These are phyloP conservation scores for Platanthera guangdongensis DNA, from an alignment of 106 monocot genomes.

Conservation along the genomic window DNA sequence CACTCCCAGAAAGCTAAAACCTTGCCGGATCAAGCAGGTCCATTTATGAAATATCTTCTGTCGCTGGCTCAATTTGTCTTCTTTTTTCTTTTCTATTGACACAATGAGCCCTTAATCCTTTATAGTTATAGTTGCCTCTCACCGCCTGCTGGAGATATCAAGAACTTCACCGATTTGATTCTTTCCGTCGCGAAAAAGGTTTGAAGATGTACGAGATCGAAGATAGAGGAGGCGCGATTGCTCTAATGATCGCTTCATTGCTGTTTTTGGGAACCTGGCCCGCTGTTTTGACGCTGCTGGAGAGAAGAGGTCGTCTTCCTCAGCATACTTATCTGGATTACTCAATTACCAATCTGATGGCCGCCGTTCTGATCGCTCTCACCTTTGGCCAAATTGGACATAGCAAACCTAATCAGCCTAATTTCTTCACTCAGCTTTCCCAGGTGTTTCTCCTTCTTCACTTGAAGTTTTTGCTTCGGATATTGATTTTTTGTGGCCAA, in stretches of 20 bases:
- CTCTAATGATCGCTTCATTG: constrained; percentile 70
- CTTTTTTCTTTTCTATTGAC: background rate
- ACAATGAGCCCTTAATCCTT: background rate
- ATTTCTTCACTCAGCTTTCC: constrained; percentile 78
- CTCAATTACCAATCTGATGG: constrained; percentile 80
- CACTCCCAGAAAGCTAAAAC: too few relatives aligned
- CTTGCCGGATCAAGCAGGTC: background rate
- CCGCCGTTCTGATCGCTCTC: constrained; percentile 70
- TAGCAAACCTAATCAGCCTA: constrained; percentile 54
- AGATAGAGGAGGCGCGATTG: constrained; percentile 89
- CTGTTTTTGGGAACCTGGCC: constrained; percentile 91
- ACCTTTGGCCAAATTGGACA: constrained; percentile 85
- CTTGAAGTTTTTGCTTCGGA: background rate
- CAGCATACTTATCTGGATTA: constrained; percentile 93
- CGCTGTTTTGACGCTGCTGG: constrained; percentile 67
- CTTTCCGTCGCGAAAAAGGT: background rate
- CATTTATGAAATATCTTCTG: background rate
- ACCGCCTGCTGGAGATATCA: background rate
- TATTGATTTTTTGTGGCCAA: too few relatives aligned
- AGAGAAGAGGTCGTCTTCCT: constrained; percentile 87
- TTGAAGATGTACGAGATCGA: constrained; percentile 69
- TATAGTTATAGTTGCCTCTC: background rate
- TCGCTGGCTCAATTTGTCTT: too few relatives aligned
- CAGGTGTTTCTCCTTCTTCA: constrained; percentile 34
- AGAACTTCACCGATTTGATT: background rate